Base-by-base conservation (phyloP, 139 green algal species). In the Pleodorina starrii region DNA sequence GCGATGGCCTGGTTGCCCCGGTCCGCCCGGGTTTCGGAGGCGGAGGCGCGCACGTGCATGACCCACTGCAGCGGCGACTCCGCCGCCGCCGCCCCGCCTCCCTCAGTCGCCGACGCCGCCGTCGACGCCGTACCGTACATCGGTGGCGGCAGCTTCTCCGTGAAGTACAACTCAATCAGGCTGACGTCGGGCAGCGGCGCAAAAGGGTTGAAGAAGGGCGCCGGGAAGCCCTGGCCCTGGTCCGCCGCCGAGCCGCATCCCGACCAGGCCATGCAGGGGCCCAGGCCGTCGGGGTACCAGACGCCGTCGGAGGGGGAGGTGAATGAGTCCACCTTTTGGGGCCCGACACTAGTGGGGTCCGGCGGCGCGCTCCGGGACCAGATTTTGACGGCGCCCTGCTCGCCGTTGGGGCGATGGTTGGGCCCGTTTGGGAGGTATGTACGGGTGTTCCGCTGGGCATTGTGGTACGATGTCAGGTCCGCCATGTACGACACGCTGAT, bases 161-260 rank as follows among this genome's bases (percentile, higher is more conserved):
- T 95, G 84, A 90, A 93, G 27, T 29, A 59, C 32, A 84, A 12
- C 23, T 90, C 72, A 27, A 84, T 71, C 0, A 80, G 10, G 11
- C 5, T 14, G 4, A 5, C 2, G 5, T 43, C 5, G 3, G 54
- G 54, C 36, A 48, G 57, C 0, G 0, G 0, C 0, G 32, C 81
- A 57, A 92, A 95, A 0, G 93, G 93, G 66, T 95, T 88, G 78
- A 92, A 93, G 25, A n/a, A n/a, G n/a, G 40, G 92, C 19, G 38
- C 19, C 25, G 54, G 50, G 0, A 85, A 19, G 32, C 60, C 23
- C n/a, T n/a, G n/a, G n/a, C n/a, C n/a, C 10, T 21, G 1, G 40
- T 95, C 88, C 40, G 81, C 89, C 29, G 40, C 51, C 23, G 17
- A 50, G 48, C 90, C 72, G 76, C 59, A 90, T 40, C 89, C 93